phyloP scores from a whole-genome alignment of 2,329 filamentous ascomycete species.

The Balansia obtecta region DNA sequence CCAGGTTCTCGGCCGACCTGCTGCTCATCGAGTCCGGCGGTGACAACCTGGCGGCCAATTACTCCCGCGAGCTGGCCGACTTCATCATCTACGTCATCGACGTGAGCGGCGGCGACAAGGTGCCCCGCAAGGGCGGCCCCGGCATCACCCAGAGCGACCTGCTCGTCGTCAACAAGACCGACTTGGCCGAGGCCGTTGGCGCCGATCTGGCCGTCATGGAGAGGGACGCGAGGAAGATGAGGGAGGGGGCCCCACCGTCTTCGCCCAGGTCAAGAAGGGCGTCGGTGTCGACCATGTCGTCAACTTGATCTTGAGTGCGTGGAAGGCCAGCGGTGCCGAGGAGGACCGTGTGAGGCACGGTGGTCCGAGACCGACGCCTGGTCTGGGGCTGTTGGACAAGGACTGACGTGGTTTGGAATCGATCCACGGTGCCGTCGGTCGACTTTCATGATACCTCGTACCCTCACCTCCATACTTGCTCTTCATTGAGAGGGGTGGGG shows the following conservation, averaged over 20 bases:
- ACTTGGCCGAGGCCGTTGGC: constrained; percentile 79
- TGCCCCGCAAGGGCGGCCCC: constrained; percentile 88
- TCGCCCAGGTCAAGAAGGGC: constrained; percentile 91
- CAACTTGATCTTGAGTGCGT: constrained; percentile 77
- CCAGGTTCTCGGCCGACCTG: constrained; percentile 65
- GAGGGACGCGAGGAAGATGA: constrained; percentile 83
- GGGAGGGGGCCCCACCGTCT: constrained; percentile 93
- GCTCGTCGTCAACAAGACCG: constrained; percentile 93
- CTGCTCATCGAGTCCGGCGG: constrained; percentile 92
- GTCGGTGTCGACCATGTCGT: constrained; percentile 79
- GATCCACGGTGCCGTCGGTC: too few relatives aligned
- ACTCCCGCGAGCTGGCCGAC: constrained; percentile 86
- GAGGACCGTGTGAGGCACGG: constrained; percentile 39
- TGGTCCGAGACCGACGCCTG: constrained; percentile 45
- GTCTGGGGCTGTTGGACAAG: constrained; percentile 32
- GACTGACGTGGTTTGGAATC: neutral
- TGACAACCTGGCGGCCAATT: constrained; percentile 95
- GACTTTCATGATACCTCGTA: too few relatives aligned
- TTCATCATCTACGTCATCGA: constrained; percentile 99
- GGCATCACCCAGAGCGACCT: constrained; percentile 95
- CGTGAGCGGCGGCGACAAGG: constrained; percentile 91
- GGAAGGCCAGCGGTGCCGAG: constrained; percentile 80
- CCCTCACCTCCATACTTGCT: too few relatives aligned
- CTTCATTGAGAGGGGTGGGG: too few relatives aligned
- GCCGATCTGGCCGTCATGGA: constrained; percentile 93